Evolutionary conservation across 2,329 filamentous ascomycete species (phyloP), one percentile per base, ranked within the genome.

Genomic region (Aspergillus aculeatinus): DNA sequence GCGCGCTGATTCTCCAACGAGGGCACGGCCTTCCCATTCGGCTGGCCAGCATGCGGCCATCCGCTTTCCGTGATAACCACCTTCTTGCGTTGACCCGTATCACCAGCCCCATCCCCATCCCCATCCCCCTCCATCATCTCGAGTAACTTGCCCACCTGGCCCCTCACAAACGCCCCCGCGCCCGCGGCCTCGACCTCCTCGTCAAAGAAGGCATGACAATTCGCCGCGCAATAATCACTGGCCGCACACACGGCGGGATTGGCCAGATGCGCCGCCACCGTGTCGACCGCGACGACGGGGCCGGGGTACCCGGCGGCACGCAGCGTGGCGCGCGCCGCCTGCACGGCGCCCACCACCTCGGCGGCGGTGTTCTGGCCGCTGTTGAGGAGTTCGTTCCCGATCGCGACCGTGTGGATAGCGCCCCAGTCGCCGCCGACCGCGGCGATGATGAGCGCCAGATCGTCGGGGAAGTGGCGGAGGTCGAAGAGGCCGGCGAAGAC

Each of bases 161-260:
- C 78, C 44, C 80, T 74, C 44, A 92, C 84, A 74, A 91, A 96
- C 0, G 73, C 67, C 3, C 92, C 92, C 2, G 91, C 87, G 33
- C 85, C 75, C 0, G 79, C 75, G 1, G 91, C 84, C 2, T 75
- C 73, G 27, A 84, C 83, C 51, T 83, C 85, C 3, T 81, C 76
- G 67, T 96, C 89, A 74, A 95, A 96, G 83, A 92, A 96, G 12
- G 91, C 85, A 75, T 96, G 92, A 65, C 87, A 85, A 76, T 96
- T 96, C 72, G 89, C 85, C 16, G 91, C 89, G 69, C 88, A 91
- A 77, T 90, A 91, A 70, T 96, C 91, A 1, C 89, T 90, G 50
- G 80, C 82, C 27, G 86, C 74, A 77, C 92, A 96, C 51, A 96
- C 82, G 55, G 84, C 78, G 0, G 88, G 88, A 67, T 94, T 83